Evolutionary conservation across 257 asterid species (phyloP), one percentile per base, ranked within the genome.

Genomic region (Plectranthus barbatus): DNA sequence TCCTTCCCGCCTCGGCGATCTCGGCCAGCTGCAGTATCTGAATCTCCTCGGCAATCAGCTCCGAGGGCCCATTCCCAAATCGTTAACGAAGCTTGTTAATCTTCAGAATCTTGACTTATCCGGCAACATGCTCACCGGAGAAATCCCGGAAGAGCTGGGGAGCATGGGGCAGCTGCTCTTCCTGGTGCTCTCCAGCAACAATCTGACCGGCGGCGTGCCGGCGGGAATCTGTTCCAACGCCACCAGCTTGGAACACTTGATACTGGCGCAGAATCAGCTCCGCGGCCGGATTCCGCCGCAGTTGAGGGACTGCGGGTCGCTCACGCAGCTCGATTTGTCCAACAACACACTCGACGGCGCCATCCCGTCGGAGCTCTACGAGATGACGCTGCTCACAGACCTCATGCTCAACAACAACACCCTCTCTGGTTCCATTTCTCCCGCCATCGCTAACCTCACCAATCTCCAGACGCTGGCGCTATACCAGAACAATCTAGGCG

Each of bases 401-500:
- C 80, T 91, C 64, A 18, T 84, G 72, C 95, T 91, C 56, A 83
- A 88, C 83, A 88, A 91, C 42, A 91, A 88, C 80, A 82, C 78
- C 2, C 60, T 91, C 60, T 81, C 79, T 20, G 96, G 95, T 36
- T 69, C 84, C 1, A 48, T 91, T 56, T 78, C 98, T 49, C 84
- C 91, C 2, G 64, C 40, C 34, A 71, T 86, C 17, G 81, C 76
- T 20, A 91, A 86, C 62, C 78, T 91, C 12, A 78, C 83, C 56
- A 88, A 86, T 64, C 83, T 91, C 12, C 87, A 76, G 78, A 83
- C 90, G 1, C 74, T 91, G 34, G 57, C 94, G 0, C 73, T 88
- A 29, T 91, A 78, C 73, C 95, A 91, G 7, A 91, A 91, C 70
- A 78, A 64, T 58, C 21, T 91, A 4, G 73, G 24, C 24, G 96